A percentile compares a stretch with the other conserved stretches of the same genome.
These are phyloP conservation scores for Thelonectria blattea DNA, from an alignment of 2,329 filamentous ascomycete genomes.

Conservation along the genomic window DNA sequence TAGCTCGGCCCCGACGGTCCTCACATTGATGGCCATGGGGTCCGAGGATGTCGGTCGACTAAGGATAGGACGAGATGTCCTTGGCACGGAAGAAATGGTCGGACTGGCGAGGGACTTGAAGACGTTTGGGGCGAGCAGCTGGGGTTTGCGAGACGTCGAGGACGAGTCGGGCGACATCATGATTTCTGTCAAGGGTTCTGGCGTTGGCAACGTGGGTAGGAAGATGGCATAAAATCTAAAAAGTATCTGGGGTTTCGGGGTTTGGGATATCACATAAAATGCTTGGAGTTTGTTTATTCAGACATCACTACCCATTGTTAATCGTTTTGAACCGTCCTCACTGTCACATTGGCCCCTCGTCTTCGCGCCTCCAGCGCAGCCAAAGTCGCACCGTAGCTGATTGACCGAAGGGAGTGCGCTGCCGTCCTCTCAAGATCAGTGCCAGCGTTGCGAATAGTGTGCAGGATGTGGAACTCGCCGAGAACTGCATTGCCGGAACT, in stretches of 20 bases:
- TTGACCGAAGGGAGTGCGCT: conserved; percentile 58
- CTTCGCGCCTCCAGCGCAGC: conserved; percentile 56
- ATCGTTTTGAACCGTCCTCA: conserved; percentile 27
- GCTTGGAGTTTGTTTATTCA: conserved; percentile 13
- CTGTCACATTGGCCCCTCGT: conserved; percentile 40
- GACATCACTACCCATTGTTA: conserved; percentile 24
- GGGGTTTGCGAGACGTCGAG: conserved; percentile 81
- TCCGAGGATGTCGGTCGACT: conserved; percentile 92
- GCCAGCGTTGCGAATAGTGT: conserved; percentile 55
- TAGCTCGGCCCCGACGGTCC: conserved; percentile 73
- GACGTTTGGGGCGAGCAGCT: conserved; percentile 87
- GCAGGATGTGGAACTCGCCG: conserved; percentile 59
- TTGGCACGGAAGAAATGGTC: conserved; percentile 82
- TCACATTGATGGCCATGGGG: conserved; percentile 97
- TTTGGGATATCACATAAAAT: conserved; percentile 18
- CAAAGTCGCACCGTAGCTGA: conserved; percentile 60
- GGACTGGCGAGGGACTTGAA: conserved; percentile 83
- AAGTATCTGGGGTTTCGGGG: conserved; percentile 24
- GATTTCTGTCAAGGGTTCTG: conserved; percentile 88
- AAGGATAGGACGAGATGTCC: conserved; percentile 78
- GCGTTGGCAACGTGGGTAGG: conserved; percentile 92
- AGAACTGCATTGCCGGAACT: conserved; percentile 62
- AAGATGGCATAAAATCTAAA: conserved; percentile 69
- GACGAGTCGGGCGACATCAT: conserved; percentile 76
- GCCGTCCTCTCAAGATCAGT: conserved; percentile 54